Evolutionary conservation across 345 rosid species (phyloP), one percentile per base, ranked within the genome.

Genomic region (Trapa incisa): DNA sequence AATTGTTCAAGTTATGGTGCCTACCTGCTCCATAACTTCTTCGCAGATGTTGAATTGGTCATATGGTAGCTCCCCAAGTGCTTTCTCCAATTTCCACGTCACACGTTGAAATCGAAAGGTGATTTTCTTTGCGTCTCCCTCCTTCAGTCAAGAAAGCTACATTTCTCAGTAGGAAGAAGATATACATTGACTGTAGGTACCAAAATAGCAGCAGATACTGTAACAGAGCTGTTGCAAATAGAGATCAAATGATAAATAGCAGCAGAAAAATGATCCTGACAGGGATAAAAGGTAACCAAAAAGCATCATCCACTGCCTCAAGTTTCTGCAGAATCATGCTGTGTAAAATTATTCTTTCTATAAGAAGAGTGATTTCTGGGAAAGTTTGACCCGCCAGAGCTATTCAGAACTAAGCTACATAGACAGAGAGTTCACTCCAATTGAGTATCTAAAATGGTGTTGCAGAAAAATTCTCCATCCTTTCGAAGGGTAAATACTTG

Each of bases 1-100:
- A 37, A 15, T 11, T 36, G 29, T 10, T 38, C 47, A 41, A 64
- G 45, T 15, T 32, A 29, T 0, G 12, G 29, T 22, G 29, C 29
- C 29, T 75, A 94, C 96, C 96, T 91, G 95, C 71, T 94, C 95
- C 11, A 75, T 83, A 45, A 94, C 92, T 77, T 91, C 96, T 71
- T 81, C 91, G 4, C 97, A 87, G 81, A 94, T 87, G 63, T 86
- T 82, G 64, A 87, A 84, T 37, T 67, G 84, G 74, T 86, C 83
- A 69, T 80, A 89, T 4, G 97, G 95, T 64, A 91, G 39, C 42
- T 74, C 72, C n/a, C 79, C 77, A 77, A 91, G 84, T 43, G 89
- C 92, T 75, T 86, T 90, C 83, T 87, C 96, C 77, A 90, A 74
- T 73, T 90, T 87, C 89, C 89, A 82, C 0, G 94, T 87, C 75